Conservation (phyloP, 2,329 filamentous ascomycete genomes). For the Alternaria atra region DNA sequence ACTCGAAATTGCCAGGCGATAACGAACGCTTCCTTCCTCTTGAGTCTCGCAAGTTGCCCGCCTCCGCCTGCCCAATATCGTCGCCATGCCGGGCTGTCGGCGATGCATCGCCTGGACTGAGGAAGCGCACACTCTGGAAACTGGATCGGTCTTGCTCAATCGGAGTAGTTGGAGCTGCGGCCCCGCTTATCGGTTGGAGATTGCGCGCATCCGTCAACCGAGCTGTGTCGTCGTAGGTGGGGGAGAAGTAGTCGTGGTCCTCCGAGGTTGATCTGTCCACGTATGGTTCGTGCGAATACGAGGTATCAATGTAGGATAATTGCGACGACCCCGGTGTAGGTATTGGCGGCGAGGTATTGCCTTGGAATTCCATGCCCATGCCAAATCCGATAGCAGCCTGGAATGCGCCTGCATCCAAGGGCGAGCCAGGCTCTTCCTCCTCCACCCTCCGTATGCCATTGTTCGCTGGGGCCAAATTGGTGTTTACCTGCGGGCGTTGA, state of each 20-base stretch:
- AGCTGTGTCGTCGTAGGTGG: conserved; percentile 65
- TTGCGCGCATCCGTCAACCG: conserved; percentile 66
- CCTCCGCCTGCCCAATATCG: conserved; percentile 68
- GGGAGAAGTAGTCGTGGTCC: conserved; percentile 64
- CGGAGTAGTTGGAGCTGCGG: conserved; percentile 51
- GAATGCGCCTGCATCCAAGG: conserved; percentile 57
- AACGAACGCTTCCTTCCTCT: conserved; percentile 60
- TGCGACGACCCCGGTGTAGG: conserved; percentile 46
- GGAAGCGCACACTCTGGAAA: conserved; percentile 64
- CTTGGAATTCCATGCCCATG: conserved; percentile 59
- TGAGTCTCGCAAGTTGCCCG: conserved; percentile 43
- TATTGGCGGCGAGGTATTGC: conserved; percentile 45
- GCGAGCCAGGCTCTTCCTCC: conserved; percentile 50
- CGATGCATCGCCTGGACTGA: conserved; percentile 53
- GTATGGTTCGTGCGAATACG: conserved; percentile 39
- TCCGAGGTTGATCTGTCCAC: conserved; percentile 58
- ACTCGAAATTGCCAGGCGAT: conserved; percentile 56
- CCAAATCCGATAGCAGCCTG: conserved; percentile 59
- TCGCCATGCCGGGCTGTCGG: conserved; percentile 65
- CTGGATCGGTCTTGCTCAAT: conserved; percentile 57
- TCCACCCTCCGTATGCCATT: conserved; percentile 45
- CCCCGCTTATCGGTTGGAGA: conserved; percentile 66
- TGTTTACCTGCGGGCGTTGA: conserved; percentile 47
- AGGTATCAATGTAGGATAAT: conserved; percentile 58
- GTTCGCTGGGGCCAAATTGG: conserved; percentile 41